Evolutionary conservation across 352 stramenopile genomes (phyloP), one percentile per base, ranked within the genome.

Genomic region (Thraustochytrium aureum): DNA sequence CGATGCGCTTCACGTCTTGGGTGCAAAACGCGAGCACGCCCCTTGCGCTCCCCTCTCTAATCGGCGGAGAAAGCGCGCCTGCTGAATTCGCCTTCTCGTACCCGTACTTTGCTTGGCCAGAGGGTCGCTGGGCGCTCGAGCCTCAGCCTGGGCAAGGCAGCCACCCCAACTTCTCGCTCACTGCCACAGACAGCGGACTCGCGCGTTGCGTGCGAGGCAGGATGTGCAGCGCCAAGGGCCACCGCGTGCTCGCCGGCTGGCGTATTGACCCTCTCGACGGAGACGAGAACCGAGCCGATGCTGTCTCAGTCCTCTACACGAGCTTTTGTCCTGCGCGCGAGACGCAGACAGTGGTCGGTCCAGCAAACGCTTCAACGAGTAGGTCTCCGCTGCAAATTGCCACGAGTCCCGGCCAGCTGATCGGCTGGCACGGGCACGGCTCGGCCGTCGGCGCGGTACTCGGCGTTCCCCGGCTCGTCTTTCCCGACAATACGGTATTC

Each of bases 91-190:
- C 33, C 30, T 72, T 79, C 67, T 22, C 37, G 5, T 79, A 79
- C 39, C 69, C 69, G 4, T 79, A 79, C 69, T 79, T 79, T 79
- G n/a, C 69, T 14, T 79, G 69, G 69, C 69, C 69, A 12, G 69
- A 79, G 39, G 69, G 69, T 32, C 12, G 17, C 3, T 79, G 69
- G 69, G 56, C 33, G 4, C 69, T 79, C 26, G 69, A 61, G 3
- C 69, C 69, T 5, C 56, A 47, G 26, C 52, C 59, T 45, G 69
- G 69, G 26, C 52, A 67, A 30, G 69, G 52, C n/a, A 45, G 61
- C 14, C 30, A 45, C 7, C 69, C 69, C 4, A 12, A 50, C 50
- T 73, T 79, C 20, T 20, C 69, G 4, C 56, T 79, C 0, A 4
- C 10, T 1, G 69, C 69, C 22, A 43, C 12, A 17, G 47, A 39